These are phyloP conservation scores for Fonsecaea erecta DNA, from an alignment of 2,329 filamentous ascomycete species.

Conservation along the genomic window DNA sequence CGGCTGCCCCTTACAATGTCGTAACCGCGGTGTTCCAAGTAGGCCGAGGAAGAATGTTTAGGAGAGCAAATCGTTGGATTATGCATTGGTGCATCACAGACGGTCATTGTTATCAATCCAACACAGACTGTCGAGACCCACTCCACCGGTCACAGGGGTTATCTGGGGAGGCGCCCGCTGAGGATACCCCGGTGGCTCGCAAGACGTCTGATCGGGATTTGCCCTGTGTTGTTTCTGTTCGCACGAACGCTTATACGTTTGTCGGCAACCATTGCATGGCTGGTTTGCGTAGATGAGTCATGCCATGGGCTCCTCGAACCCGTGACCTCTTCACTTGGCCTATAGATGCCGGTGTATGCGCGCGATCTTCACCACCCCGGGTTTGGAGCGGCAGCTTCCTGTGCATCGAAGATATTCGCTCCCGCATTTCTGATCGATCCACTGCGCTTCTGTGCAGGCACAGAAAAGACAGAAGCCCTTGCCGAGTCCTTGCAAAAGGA, in stretches of 20 bases:
- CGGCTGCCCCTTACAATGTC: too few species aligned
- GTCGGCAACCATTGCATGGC: not conserved
- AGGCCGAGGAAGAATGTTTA: not conserved
- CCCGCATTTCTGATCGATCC: not conserved
- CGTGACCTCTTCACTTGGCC: not conserved
- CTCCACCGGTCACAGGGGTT: not conserved
- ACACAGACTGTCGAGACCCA: not conserved
- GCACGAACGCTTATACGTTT: not conserved
- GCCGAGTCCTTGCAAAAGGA: not conserved
- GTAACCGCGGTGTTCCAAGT: not conserved
- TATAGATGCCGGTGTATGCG: not conserved
- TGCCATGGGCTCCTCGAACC: not conserved
- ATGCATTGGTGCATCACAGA: not conserved
- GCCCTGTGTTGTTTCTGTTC: not conserved
- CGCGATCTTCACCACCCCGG: not conserved
- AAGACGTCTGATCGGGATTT: constrained; percentile 1
- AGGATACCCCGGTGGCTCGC: not conserved
- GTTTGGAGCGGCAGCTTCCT: not conserved
- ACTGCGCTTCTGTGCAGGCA: not conserved
- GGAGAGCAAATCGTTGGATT: not conserved
- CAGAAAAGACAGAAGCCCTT: not conserved
- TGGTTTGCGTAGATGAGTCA: not conserved
- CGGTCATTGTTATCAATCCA: not conserved
- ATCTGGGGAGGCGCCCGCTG: not conserved
- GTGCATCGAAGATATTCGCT: not conserved